phyloP scores from a whole-genome alignment of 2,329 filamentous ascomycete species.

The Trichophyton schoenleinii region DNA sequence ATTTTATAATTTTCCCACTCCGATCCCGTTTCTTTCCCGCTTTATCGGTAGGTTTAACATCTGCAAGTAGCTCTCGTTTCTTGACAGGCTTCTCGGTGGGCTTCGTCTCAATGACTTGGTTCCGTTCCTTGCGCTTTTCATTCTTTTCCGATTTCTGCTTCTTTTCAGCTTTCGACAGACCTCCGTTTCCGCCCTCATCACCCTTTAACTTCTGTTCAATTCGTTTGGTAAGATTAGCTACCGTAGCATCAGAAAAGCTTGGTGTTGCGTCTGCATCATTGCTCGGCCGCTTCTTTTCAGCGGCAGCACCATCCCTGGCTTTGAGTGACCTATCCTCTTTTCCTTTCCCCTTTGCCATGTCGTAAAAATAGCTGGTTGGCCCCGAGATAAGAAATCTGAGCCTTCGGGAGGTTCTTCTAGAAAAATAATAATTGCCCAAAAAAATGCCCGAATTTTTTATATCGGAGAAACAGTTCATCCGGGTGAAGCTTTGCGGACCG shows the following conservation, averaged over 20 bases:
- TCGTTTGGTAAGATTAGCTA: slow-evolving; percentile 31
- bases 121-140: slow-evolving; percentile 7
- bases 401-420: background rate
- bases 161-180: slow-evolving; percentile 19
- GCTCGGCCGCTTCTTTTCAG: slow-evolving; percentile 15
- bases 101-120: background rate
- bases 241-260: slow-evolving; percentile 27
- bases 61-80: slow-evolving; percentile 10
- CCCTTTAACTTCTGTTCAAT: slow-evolving; percentile 30
- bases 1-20: slow-evolving; percentile 33
- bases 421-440: background rate
- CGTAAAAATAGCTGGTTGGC: background rate
- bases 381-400: background rate
- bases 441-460: background rate
- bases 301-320: slow-evolving; percentile 7
- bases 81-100: slow-evolving; percentile 13
- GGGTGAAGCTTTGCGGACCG: background rate
- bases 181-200: slow-evolving; percentile 10
- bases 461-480: background rate
- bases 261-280: slow-evolving; percentile 19
- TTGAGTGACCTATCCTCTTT: slow-evolving; percentile 24
- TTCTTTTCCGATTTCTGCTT: slow-evolving; percentile 12
- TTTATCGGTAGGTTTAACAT: slow-evolving; percentile 7
- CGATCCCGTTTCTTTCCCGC: slow-evolving; percentile 36
- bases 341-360: slow-evolving; percentile 26